Evolutionary conservation across 306 rosid species (phyloP).

Genomic region (Pterocarpus santalinus): DNA sequence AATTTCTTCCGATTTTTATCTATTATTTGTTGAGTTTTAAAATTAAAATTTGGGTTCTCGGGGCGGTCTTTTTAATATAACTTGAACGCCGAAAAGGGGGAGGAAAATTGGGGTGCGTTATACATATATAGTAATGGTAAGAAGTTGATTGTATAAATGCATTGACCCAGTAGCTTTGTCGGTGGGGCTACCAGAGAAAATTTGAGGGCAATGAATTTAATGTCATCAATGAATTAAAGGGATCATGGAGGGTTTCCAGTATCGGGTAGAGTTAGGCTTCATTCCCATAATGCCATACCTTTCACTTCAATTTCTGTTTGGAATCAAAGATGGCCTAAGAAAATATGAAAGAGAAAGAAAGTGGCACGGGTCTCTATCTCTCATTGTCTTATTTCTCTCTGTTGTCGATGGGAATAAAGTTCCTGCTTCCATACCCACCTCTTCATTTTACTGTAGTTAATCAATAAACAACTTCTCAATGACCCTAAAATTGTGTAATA

Average conservation of each 20-base stretch:
- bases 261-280: slow-evolving; percentile 63
- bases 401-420: slow-evolving; percentile 49
- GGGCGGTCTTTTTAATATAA: neutral
- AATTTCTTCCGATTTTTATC: neutral
- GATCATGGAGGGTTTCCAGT: slow-evolving; percentile 54
- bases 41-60: neutral
- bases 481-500: slow-evolving; percentile 29
- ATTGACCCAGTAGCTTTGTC: slow-evolving; percentile 44
- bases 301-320: slow-evolving; percentile 55
- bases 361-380: slow-evolving; percentile 55
- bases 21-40: neutral
- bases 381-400: slow-evolving; percentile 42
- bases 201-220: slow-evolving; percentile 41
- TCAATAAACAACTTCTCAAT: slow-evolving; percentile 43
- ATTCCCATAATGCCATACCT: slow-evolving; percentile 59
- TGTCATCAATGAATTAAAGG: slow-evolving; percentile 57
- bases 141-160: slow-evolving; percentile 10
- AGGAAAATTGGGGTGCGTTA: neutral
- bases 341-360: slow-evolving; percentile 47
- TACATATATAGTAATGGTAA: neutral
- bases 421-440: slow-evolving; percentile 45
- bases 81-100: neutral
- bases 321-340: slow-evolving; percentile 36
- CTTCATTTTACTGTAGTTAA: slow-evolving; percentile 50
- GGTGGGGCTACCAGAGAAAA: slow-evolving; percentile 49